Evolutionary conservation across 2,329 filamentous ascomycete species (phyloP).

Genomic region (Didymella sp.): DNA sequence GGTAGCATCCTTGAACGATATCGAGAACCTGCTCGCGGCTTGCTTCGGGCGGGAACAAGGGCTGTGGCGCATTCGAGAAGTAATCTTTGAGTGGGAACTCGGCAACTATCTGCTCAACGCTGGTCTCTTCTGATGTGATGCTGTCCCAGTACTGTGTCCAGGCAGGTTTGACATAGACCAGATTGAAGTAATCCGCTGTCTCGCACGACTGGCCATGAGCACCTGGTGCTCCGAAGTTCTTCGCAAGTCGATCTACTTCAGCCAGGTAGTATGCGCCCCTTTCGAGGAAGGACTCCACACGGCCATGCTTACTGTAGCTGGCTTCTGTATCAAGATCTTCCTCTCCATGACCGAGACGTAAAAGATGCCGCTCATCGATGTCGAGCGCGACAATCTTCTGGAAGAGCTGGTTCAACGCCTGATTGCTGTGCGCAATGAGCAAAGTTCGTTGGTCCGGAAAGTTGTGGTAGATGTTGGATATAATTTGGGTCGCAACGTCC

Average conservation of each 20-base stretch:
- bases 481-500: constrained; percentile 98
- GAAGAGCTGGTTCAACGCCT: constrained; percentile 96
- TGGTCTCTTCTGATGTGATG: constrained; percentile 63
- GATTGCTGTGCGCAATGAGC: constrained; percentile 95
- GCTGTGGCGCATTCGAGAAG: constrained; percentile 86
- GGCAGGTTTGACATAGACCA: constrained; percentile 84
- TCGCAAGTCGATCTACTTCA: constrained; percentile 86
- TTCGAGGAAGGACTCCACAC: constrained; percentile 93
- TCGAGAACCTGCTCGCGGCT: constrained; percentile 74
- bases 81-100: constrained; percentile 88
- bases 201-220: constrained; percentile 97
- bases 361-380: constrained; percentile 91
- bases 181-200: constrained; percentile 95
- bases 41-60: constrained; percentile 74
- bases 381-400: constrained; percentile 96
- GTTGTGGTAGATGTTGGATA: constrained; percentile 98
- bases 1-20: constrained; percentile 82
- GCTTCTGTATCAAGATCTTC: constrained; percentile 87
- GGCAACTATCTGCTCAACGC: constrained; percentile 67
- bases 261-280: constrained; percentile 78
- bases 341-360: constrained; percentile 92
- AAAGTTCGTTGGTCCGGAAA: constrained; percentile 92
- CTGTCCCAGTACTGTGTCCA: constrained; percentile 85
- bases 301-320: constrained; percentile 91
- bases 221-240: constrained; percentile 83